Base-by-base conservation (phyloP, 768 basidiomycete genomes). In the Sistotremastrum suecicum region DNA sequence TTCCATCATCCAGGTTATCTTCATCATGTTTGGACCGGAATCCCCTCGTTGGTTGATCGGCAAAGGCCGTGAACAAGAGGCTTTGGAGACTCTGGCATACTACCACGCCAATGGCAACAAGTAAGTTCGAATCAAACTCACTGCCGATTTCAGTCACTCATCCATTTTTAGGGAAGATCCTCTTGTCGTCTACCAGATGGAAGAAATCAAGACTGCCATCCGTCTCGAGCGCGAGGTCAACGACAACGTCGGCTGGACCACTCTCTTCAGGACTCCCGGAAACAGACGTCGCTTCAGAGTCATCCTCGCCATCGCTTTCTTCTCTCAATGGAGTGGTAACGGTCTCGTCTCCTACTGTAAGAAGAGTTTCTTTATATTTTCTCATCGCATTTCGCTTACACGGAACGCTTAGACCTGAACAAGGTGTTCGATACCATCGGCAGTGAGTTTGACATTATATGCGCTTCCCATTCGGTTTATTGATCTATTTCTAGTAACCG, bases 261-360 rank as follows among this genome's bases (percentile, higher is more conserved):
- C 51, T 29, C 51, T 64, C 43, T 61, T 62, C 51, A 50, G 45
- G 42, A 62, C 54, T 39, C 49, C 47, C 31, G 63, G 61, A 11
- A 63, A 63, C 53, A 49, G 49, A 29, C 49, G 54, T 31, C 55
- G 63, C 36, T 50, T 63, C 54, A 41, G 57, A 12, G 52, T 62
- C 51, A 55, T 61, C 47, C 53, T 53, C 30, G 53, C 45, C 31
- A 51, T 78, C 46, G 75, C 74, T 29, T 61, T 77, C 46, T 71
- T 70, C 41, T 78, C 76, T 5, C 75, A 78, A 50, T 78, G 75
- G 76, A 74, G 72, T 51, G 77, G 77, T 39, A 78, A 80, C 51
- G 76, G 77, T 4, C 57, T 80, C 38, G 48, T 56, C 44, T 54
- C 48, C 29, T 66, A 3, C 52, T 53, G 33, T 20, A 20, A 46